Evolutionary conservation across 768 basidiomycete genomes (phyloP), one percentile per base, ranked within the genome.

Genomic region (Sporobolomyces pararoseus): DNA sequence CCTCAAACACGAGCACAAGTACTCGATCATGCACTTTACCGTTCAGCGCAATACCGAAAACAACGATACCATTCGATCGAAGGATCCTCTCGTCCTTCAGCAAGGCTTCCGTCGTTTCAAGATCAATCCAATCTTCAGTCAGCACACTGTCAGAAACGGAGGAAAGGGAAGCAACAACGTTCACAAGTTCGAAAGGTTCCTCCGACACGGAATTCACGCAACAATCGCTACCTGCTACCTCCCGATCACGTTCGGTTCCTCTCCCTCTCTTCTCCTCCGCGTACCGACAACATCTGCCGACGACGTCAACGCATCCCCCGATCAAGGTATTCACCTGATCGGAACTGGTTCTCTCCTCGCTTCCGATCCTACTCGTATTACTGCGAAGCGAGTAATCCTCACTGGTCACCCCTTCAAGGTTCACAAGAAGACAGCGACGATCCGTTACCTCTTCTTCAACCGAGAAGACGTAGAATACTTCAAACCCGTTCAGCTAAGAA

Each of bases 371-470:
- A 92, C 90, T 1, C 86, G 95, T 29, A 84, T 97, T 78, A 84
- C 93, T 68, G 87, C 91, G 52, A 99, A 99, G 80, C 87, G 95
- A n/a, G 85, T 95, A 79, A 84, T 97, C 72, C 83, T 99, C 51
- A 93, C 95, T 3, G 95, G 95, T 0, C 93, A 96, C 80, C 95
- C 95, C 1, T 90, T 92, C 86, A 94, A 93, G 77, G 87, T 97
- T 2, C 94, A 98, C 84, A 91, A 92, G 78, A 93, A 91, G 83
- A 91, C 91, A 7, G 95, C 94, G 3, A 98, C 95, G 9, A 87
- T 99, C 75, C 88, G 95, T 64, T 98, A 97, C 82, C 90, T 99
- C 91, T 98, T 98, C 82, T 98, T 99, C 84, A 88, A 94, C 79
- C 76, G 87, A 47, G 91, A 91, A 53, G 95, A 98, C 78, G 85